These are phyloP conservation scores for Lachnellula arida DNA, from an alignment of 2,329 filamentous ascomycete genomes.

Conservation along the genomic window DNA sequence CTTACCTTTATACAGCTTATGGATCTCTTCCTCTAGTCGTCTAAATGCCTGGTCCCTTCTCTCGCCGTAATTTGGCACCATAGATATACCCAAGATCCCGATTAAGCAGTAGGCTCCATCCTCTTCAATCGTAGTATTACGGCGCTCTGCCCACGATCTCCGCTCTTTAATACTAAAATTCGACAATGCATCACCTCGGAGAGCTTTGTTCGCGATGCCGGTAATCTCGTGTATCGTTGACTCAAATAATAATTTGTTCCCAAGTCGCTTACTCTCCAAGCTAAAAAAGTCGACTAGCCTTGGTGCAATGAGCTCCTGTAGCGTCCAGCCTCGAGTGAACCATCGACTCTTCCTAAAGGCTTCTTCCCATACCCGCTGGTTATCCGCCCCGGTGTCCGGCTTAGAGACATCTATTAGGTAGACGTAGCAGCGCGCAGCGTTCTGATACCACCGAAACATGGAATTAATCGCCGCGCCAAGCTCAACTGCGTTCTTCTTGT, in stretches of 20 bases:
- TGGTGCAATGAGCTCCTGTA: slow-evolving; percentile 15
- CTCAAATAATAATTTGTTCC: slow-evolving; percentile 12
- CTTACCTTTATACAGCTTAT: slow-evolving; percentile 9
- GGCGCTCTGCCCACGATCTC: slow-evolving; percentile 38
- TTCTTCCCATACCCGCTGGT: slow-evolving; percentile 5
- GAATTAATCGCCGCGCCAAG: slow-evolving; percentile 16
- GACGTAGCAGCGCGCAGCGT: slow-evolving; percentile 16
- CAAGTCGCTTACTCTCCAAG: slow-evolving; percentile 12
- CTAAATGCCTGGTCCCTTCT: slow-evolving; percentile 6
- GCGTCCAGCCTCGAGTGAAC: neutral
- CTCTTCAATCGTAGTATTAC: slow-evolving; percentile 34
- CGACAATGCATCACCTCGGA: slow-evolving; percentile 29
- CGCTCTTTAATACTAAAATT: slow-evolving; percentile 33
- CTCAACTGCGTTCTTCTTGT: slow-evolving; percentile 16
- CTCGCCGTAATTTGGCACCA: slow-evolving; percentile 39
- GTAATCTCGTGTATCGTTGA: slow-evolving; percentile 13
- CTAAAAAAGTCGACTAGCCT: slow-evolving; percentile 12
- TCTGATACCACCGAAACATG: slow-evolving; percentile 20
- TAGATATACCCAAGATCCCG: slow-evolving; percentile 41
- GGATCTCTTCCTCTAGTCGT: slow-evolving; percentile 6
- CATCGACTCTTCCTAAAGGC: slow-evolving; percentile 9
- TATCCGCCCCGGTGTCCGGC: neutral
- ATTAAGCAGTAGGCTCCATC: slow-evolving; percentile 41
- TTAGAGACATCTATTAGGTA: slow-evolving; percentile 16
- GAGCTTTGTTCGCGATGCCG: slow-evolving; percentile 11